Percentiles rank a stretch among this genome's conserved stretches.
These are phyloP conservation scores for Fagopyrum tataricum DNA, from an alignment of 148 eudicot species.

Conservation along the genomic window DNA sequence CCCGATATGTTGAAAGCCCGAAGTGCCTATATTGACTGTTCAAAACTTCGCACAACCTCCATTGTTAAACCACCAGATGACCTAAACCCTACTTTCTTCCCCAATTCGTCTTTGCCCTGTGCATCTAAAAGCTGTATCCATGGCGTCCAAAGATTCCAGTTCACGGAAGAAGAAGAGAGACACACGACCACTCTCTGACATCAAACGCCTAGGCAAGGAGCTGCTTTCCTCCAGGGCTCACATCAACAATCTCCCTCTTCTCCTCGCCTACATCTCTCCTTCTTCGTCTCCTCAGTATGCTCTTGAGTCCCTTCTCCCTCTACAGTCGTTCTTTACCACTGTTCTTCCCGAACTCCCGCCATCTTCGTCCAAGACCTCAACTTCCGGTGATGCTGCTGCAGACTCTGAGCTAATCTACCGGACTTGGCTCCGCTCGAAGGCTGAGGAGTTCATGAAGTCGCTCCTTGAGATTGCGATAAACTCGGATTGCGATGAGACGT, in stretches of 20 bases:
- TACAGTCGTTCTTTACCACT: constrained; percentile 74
- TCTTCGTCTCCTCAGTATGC: constrained; percentile 45
- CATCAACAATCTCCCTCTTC: constrained; percentile 69
- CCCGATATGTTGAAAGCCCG: no score
- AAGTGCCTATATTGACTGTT: no score
- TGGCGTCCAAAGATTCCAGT: constrained; percentile 28
- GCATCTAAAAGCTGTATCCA: constrained; percentile 16
- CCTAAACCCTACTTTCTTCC: background rate
- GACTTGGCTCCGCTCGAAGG: constrained; percentile 77
- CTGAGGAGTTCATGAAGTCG: constrained; percentile 43
- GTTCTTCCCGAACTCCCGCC: constrained; percentile 47
- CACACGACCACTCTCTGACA: constrained; percentile 31
- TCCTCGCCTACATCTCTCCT: constrained; percentile 45
- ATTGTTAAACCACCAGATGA: background rate
- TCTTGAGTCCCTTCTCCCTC: constrained; percentile 68
- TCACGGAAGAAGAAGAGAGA: constrained; percentile 28
- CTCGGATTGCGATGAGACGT: constrained; percentile 34
- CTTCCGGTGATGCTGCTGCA: constrained; percentile 9
- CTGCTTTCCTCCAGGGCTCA: constrained; percentile 59
- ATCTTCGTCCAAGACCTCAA: constrained; percentile 15
- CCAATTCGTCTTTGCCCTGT: background rate
- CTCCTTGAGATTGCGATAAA: constrained; percentile 40
- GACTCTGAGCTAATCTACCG: constrained; percentile 64
- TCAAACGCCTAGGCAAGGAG: constrained; percentile 57
- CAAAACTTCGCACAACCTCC: background rate